phyloP scores from a whole-genome alignment of 257 asterid species.

The Leonotis leonurus region DNA sequence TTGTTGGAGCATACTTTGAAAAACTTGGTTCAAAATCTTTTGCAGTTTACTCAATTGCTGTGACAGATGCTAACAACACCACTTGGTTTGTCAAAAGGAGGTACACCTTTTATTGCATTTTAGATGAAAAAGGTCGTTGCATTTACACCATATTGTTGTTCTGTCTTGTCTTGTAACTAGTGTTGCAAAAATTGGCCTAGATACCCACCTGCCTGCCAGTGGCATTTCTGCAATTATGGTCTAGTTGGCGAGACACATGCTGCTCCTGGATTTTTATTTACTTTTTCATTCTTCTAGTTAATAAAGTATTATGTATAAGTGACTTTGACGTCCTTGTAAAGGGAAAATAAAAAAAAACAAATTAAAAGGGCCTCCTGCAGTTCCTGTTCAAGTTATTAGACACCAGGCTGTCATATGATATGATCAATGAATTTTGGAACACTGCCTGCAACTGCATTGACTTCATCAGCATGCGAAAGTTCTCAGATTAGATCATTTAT shows the following conservation, averaged over 20 bases:
- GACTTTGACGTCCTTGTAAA: too few species aligned
- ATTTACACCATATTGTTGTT: background rate
- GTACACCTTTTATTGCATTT: constrained; percentile 29
- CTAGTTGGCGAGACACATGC: background rate
- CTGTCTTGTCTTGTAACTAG: background rate
- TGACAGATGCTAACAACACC: constrained; percentile 63
- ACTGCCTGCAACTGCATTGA: background rate
- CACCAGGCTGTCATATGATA: background rate
- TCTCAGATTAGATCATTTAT: constrained; percentile 10
- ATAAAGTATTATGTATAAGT: too few species aligned
- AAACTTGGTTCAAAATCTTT: constrained; percentile 89
- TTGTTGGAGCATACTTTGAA: constrained; percentile 93
- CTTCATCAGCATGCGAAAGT: constrained; percentile 13
- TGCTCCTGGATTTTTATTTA: background rate
- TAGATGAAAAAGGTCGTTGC: constrained; percentile 7
- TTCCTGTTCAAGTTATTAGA: background rate
- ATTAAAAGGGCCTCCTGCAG: background rate
- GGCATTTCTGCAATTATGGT: background rate
- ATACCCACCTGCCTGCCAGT: background rate
- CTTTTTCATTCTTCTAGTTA: too few species aligned
- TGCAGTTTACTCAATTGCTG: constrained; percentile 92
- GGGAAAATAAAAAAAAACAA: too few species aligned
- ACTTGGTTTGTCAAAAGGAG: constrained; percentile 98
- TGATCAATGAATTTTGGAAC: background rate
- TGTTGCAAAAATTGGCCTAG: background rate